A percentile compares a stretch with the other conserved stretches of the same genome.
Conservation (phyloP, 2,329 filamentous ascomycete species). For the Dothiorella sarmentorum region DNA sequence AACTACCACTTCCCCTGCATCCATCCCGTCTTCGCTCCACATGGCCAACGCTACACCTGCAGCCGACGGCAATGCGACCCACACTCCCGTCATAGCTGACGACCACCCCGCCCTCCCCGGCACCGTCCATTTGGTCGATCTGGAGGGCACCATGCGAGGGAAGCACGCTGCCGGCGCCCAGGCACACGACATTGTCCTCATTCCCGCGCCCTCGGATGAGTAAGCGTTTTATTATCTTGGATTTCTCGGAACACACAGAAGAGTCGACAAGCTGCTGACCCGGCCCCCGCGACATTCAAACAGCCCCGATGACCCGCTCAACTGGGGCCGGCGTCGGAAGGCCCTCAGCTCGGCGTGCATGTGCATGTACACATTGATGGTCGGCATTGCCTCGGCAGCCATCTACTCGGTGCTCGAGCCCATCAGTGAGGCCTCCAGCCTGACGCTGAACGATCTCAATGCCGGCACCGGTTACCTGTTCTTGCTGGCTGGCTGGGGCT, state of each 20-base stretch:
- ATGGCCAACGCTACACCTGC: conserved; percentile 2
- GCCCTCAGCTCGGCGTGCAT: conserved; percentile 39
- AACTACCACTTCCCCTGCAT: neutral
- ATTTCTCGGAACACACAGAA: neutral
- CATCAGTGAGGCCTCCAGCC: conserved; percentile 46
- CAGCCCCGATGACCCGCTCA: conserved; percentile 33
- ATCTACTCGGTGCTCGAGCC: conserved; percentile 51
- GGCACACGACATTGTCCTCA: conserved; percentile 38
- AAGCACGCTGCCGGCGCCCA: conserved; percentile 36
- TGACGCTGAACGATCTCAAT: conserved; percentile 46
- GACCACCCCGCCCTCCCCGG: conserved; percentile 31
- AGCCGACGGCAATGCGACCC: conserved; percentile 15
- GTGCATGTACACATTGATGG: conserved; percentile 48
- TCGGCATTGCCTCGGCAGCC: conserved; percentile 48
- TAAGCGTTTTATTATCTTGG: neutral
- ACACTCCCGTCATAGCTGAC: neutral
- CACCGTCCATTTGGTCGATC: conserved; percentile 44
- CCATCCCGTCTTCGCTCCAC: neutral
- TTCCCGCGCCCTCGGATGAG: conserved; percentile 36
- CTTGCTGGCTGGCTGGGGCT: conserved; percentile 50
- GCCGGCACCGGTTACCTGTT: conserved; percentile 54
- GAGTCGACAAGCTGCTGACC: neutral
- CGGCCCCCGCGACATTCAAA: neutral
- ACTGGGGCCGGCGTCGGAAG: conserved; percentile 32
- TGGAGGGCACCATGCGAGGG: conserved; percentile 35